Base-by-base conservation (phyloP, 805 yeast genomes). In the Blastobotrys americana region DNA sequence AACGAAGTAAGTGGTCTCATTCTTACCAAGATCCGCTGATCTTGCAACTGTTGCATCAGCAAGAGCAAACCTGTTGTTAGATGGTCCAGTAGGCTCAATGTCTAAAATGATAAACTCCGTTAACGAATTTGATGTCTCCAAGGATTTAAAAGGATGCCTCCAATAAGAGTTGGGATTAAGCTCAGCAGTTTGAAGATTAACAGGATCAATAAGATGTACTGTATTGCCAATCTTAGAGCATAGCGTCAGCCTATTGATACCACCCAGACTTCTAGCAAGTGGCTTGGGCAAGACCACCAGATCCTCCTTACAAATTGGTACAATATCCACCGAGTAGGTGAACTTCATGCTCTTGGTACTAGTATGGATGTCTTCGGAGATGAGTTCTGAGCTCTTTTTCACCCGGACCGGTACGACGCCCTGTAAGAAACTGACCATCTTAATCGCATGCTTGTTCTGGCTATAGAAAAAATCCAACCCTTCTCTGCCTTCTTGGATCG, bases 271-370 rank as follows among this genome's bases (percentile, higher is more conserved):
- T 51, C 78, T 77, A 4, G 97, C 97, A 54, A 90, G 65, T 59
- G 82, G 83, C 61, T 82, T 82, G 23, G 98, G 98, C 53, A 93
- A 70, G 27, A 90, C 86, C 20, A 93, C 95, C 55, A 93, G 72
- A 63, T 94, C 98, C 61, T 93, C 99, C 65, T 93, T 84, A 76
- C 98, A 93, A 36, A 94, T 80, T 16, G 98, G 98, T 1, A 85
- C 95, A 55, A 93, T 80, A 67, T 93, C 99, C 37, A 90, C 84
- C 17, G 97, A 86, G 61, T 74, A 90, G 4, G 97, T 75, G 63
- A 90, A 93, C 69, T 93, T 93, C 69, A 86, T 93, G 45, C 81
- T 76, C 20, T 94, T 78, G 17, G 83, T 72, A 58, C 96, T 93
- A 1, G 96, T 80, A 56, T 93, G 98, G 33, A 84, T 87, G 71